Conservation (phyloP, 2,329 filamentous ascomycete species). For the Neodidymelliopsis sp. region DNA sequence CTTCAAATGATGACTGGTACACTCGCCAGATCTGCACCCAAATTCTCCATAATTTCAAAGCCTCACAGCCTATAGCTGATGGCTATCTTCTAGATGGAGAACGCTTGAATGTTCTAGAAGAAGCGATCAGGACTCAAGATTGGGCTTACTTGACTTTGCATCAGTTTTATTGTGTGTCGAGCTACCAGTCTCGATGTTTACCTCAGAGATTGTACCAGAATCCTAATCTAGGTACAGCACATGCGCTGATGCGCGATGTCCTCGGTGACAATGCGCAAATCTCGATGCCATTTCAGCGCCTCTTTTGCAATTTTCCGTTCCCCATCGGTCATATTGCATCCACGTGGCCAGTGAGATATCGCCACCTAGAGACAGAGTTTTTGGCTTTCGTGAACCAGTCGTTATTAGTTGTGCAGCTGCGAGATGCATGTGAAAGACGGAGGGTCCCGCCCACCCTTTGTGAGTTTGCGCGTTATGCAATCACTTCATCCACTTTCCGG, state of each 20-base stretch:
- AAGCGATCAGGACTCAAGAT: conserved; percentile 39
- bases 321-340: conserved; percentile 36
- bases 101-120: conserved; percentile 44
- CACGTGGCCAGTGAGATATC: conserved; percentile 34
- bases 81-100: conserved; percentile 9
- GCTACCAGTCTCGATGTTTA: conserved; percentile 44
- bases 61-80: not conserved
- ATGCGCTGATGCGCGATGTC: conserved; percentile 52
- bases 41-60: conserved; percentile 15
- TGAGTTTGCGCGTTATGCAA: conserved; percentile 61
- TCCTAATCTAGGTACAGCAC: conserved; percentile 33
- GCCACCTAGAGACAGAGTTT: conserved; percentile 44
- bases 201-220: conserved; percentile 50
- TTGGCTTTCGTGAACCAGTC: conserved; percentile 54
- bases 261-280: conserved; percentile 57
- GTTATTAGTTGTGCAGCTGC: conserved; percentile 17
- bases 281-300: conserved; percentile 50
- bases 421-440: conserved; percentile 26
- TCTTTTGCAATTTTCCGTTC: conserved; percentile 59
- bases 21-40: conserved; percentile 19
- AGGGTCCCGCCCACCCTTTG: conserved; percentile 63
- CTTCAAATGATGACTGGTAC: conserved; percentile 19
- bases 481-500: conserved; percentile 63
- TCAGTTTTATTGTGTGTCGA: conserved; percentile 33
- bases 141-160: conserved; percentile 41